Conservation (phyloP, 805 yeast genomes). For the Ogataea trehalophila region DNA sequence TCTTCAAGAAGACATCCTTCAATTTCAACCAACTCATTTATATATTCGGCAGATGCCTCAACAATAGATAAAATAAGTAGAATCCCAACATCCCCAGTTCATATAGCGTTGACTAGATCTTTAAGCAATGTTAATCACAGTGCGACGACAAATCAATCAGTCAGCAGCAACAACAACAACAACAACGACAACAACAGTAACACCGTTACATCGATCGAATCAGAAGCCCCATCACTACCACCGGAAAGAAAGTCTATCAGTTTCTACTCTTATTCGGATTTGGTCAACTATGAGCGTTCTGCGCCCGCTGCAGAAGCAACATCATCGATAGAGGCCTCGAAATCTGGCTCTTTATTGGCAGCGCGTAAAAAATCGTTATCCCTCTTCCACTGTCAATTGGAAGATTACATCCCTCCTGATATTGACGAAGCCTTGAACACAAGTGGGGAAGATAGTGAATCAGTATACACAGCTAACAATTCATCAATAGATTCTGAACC, state of each 20-base stretch:
- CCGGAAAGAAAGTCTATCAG: conserved; percentile 24
- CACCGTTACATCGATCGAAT: background rate
- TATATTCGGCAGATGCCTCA: background rate
- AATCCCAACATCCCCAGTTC: conserved; percentile 5
- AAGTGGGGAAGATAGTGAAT: background rate
- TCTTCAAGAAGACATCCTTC: conserved; percentile 3
- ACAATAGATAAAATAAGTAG: conserved; percentile 5
- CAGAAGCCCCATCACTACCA: too few species aligned
- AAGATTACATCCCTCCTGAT: conserved; percentile 9
- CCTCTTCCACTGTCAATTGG: conserved; percentile 2
- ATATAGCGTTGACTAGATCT: conserved; percentile 1
- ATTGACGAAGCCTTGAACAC: conserved; percentile 7
- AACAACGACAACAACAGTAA: background rate
- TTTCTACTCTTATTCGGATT: conserved; percentile 30
- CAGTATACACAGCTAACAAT: background rate
- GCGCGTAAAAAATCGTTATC: background rate
- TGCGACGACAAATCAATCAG: background rate
- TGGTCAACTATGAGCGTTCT: conserved; percentile 24
- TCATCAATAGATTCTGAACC: background rate
- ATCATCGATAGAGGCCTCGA: background rate
- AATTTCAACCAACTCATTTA: background rate
- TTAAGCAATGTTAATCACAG: background rate
- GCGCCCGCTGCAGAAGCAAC: background rate
- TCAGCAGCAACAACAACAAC: too few species aligned
- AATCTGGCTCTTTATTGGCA: background rate